Evolutionary conservation across 2,329 filamentous ascomycete genomes (phyloP), one percentile per base, ranked within the genome.

Genomic region (Clonostachys rosea): DNA sequence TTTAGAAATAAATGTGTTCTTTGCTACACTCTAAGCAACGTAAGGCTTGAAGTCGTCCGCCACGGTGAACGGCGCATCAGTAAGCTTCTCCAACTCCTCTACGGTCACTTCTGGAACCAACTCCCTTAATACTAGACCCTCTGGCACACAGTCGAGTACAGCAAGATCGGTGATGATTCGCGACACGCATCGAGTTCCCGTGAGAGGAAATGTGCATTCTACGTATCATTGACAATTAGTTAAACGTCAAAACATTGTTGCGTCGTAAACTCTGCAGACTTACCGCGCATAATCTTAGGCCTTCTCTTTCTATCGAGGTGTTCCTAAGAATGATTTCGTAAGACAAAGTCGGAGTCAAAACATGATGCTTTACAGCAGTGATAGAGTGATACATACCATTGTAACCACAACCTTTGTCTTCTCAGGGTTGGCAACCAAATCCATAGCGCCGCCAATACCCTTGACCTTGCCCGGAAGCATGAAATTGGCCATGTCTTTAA

Each of bases 401-500:
- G 83, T 79, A 4, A 87, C 83, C 5, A 88, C 82, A 54, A 88
- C 86, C 72, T 86, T 87, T 53, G 84, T 88, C 57, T 76, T 74
- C 54, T 86, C 81, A 1, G 84, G 84, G 64, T 87, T 87, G 36
- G 81, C 84, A 10, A 88, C 83, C 8, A 88, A 69, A 60, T 88
- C 84, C 84, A 88, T 88, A 16, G 84, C 84, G 30, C 84, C 84
- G 51, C 89, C 89, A 84, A 95, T 94, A n/a, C 89, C 89, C 75
- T 94, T 94, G 11, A 89, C 81, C 67, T 92, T 92, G 20, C 89
- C 89, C 0, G 89, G 89, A 52, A 95, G 87, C 86, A 94, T 94
- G 74, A 89, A 95, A 68, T 94, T 94, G 43, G 89, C 89, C 46
- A 95, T 68, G 61, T 95, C 89, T 20, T 20, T 20, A 5, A 20